Conservation (phyloP, 345 rosid genomes). For the Brassica napus region DNA sequence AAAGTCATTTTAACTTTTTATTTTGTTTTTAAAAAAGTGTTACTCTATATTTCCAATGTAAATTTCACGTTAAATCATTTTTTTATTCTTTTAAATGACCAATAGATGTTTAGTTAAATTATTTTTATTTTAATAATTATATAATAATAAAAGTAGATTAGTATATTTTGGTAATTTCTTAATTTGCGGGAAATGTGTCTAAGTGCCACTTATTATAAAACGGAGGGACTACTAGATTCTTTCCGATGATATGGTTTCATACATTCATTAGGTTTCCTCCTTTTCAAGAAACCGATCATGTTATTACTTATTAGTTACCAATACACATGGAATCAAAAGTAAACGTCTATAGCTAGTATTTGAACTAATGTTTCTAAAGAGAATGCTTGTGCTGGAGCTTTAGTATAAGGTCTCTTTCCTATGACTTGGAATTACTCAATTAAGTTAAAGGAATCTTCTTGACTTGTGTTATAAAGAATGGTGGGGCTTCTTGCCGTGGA, state of each 20-base stretch:
- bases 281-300: not conserved
- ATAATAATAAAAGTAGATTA: too few species aligned
- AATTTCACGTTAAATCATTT: too few species aligned
- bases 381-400: constrained; percentile 10
- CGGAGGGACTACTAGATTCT: too few species aligned
- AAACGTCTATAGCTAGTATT: not conserved
- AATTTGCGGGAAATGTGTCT: too few species aligned
- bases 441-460: constrained; percentile 6
- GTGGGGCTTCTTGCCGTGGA: constrained; percentile 15
- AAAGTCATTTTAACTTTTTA: too few species aligned
- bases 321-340: not conserved
- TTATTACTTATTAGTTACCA: not conserved
- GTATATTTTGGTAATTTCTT: too few species aligned
- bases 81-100: too few species aligned
- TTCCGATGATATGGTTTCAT: not conserved
- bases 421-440: not conserved
- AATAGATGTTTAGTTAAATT: too few species aligned
- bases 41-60: too few species aligned
- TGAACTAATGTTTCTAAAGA: not conserved
- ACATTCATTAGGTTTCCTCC: not conserved
- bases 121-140: too few species aligned
- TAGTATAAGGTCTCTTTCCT: constrained; percentile 6
- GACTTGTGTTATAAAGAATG: constrained; percentile 7
- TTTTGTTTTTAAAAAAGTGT: too few species aligned
- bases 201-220: too few species aligned